Evolutionary conservation across 179 eudicot genomes (phyloP).

Genomic region (Spergularia azorica): DNA sequence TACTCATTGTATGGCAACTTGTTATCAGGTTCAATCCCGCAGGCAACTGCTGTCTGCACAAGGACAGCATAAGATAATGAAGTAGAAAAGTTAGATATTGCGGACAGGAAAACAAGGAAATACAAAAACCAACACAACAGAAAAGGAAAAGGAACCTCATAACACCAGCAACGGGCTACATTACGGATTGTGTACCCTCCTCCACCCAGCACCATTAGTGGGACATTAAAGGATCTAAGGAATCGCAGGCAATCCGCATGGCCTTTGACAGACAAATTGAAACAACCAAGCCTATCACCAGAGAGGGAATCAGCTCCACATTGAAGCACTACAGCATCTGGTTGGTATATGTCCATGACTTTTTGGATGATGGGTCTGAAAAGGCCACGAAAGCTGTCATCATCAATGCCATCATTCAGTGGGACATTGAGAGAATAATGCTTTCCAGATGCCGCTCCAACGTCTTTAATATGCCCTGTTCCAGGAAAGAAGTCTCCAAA

Average conservation of each 20-base stretch:
- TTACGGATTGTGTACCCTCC: slow-evolving; percentile 97
- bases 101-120: neutral
- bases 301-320: slow-evolving; percentile 98
- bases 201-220: slow-evolving; percentile 94
- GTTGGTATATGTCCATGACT: slow-evolving; percentile 93
- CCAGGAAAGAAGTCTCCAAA: slow-evolving; percentile 92
- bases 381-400: slow-evolving; percentile 67
- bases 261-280: slow-evolving; percentile 91
- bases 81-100: slow-evolving; percentile 1
- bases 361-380: slow-evolving; percentile 81
- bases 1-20: slow-evolving; percentile 91
- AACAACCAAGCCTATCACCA: slow-evolving; percentile 93
- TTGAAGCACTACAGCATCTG: slow-evolving; percentile 92
- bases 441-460: slow-evolving; percentile 70
- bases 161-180: slow-evolving; percentile 99
- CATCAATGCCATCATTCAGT: slow-evolving; percentile 81
- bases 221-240: slow-evolving; percentile 91
- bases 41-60: slow-evolving; percentile 91
- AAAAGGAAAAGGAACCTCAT: slow-evolving; percentile 64
- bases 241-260: slow-evolving; percentile 89
- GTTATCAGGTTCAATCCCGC: slow-evolving; percentile 93
- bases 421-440: slow-evolving; percentile 90
- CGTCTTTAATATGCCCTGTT: slow-evolving; percentile 82
- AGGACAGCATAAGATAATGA: slow-evolving; percentile 7
- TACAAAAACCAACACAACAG: neutral